Evolutionary conservation across 306 rosid species (phyloP), one percentile per base, ranked within the genome.

Genomic region (Inga oerstediana): DNA sequence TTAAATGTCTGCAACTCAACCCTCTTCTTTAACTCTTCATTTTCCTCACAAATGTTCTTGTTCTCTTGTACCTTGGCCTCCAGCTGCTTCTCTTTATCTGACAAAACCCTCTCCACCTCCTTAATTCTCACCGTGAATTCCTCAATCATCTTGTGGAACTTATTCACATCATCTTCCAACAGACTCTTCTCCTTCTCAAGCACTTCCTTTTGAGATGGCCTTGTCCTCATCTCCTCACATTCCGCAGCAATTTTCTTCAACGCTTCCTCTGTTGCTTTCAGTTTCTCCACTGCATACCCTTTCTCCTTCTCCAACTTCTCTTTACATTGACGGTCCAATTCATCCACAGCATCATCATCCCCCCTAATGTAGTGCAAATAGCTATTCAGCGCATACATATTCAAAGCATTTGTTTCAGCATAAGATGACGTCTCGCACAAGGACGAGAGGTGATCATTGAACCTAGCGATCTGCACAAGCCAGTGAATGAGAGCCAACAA

Each of bases 401-500:
- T 70, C 58, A 93, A n/a, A 4, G 84, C 77, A 43, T 93, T 86
- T 43, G 27, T 13, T 1, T 84, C 84, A 1, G 79, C 0, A 30
- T 84, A 84, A n/a, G 90, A 69, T 14, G 84, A 9, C 1, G 82
- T 35, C 67, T 83, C 81, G n/a, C 76, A 20, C 17, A 81, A 41
- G 4, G 85, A 43, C 17, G 87, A 24, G 69, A 84, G 51, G 16
- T 89, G 89, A 30, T 85, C 80, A 7, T 83, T 79, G 80, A 76
- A 88, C 12, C 70, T 75, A 9, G 89, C 94, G 69, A 91, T 44
- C 82, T 96, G 97, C 37, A 94, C 91, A 41, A 96, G 91, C 99
- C 99, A 96, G 86, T 94, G 98, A 39, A 96, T 91, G 15, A 96
- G 87, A 2, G 98, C 96, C 34, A 96, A 94, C 30, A 94, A 54